Conservation (phyloP, 2,329 filamentous ascomycete genomes). For the Penicillium brasilianum region DNA sequence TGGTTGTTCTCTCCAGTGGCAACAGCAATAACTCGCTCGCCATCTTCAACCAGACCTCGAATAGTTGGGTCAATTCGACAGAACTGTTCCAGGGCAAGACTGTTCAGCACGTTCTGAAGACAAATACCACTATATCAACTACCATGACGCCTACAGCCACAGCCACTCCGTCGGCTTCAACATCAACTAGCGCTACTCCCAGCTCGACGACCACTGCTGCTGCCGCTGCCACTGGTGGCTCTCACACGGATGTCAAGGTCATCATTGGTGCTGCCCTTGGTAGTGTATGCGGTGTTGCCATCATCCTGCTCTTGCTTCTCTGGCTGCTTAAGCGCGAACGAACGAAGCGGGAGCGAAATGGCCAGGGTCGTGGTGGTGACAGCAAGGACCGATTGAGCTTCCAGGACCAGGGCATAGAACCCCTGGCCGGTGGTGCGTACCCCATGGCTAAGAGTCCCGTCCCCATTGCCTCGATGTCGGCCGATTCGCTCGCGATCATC, state of each 20-base stretch:
- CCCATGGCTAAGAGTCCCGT: conserved; percentile 53
- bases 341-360: conserved; percentile 56
- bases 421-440: conserved; percentile 48
- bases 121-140: conserved; percentile 29
- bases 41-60: conserved; percentile 76
- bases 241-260: conserved; percentile 48
- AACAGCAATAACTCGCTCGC: conserved; percentile 68
- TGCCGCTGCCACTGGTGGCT: conserved; percentile 37
- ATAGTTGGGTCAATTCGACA: conserved; percentile 77
- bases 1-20: conserved; percentile 81
- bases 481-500: conserved; percentile 49
- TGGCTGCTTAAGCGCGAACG: conserved; percentile 61
- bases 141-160: conserved; percentile 40
- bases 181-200: conserved; percentile 40
- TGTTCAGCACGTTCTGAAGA: conserved; percentile 21
- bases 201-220: conserved; percentile 44
- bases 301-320: conserved; percentile 73
- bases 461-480: conserved; percentile 40
- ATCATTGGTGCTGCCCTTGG: conserved; percentile 84
- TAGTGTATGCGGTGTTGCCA: conserved; percentile 74
- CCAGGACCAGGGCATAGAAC: conserved; percentile 52
- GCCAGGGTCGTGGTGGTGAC: conserved; percentile 55
- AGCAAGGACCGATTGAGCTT: conserved; percentile 62
- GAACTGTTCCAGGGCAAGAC: conserved; percentile 60
- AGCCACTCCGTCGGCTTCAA: conserved; percentile 36